phyloP scores from a whole-genome alignment of 805 yeast genomes.

The Nakazawaea siamensis region DNA sequence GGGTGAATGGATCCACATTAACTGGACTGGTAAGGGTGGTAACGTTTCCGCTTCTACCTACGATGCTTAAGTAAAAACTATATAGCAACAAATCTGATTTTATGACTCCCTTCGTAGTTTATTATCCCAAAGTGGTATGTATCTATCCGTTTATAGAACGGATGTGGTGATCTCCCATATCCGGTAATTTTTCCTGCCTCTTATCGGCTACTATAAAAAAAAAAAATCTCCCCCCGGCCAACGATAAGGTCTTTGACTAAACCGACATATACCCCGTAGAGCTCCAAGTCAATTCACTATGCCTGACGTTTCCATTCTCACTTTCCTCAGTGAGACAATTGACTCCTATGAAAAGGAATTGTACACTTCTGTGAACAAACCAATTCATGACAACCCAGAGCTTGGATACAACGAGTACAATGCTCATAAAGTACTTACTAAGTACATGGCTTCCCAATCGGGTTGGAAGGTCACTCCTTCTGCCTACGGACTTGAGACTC shows the following conservation, averaged over 20 bases:
- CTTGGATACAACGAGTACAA: conserved; percentile 15
- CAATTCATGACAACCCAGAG: conserved; percentile 16
- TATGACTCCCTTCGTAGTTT: too few relatives aligned
- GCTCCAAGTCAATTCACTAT: too few relatives aligned
- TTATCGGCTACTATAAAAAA: too few relatives aligned
- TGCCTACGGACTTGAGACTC: conserved; percentile 19
- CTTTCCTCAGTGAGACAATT: conserved; percentile 11
- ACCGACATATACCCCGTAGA: too few relatives aligned
- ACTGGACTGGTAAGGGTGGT: conserved; percentile 99
- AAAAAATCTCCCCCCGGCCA: neutral
- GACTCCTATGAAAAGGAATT: conserved; percentile 7
- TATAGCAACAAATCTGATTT: too few relatives aligned
- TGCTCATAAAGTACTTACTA: conserved; percentile 18
- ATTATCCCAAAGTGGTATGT: too few relatives aligned
- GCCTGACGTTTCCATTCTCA: too few relatives aligned
- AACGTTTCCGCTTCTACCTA: conserved; percentile 92
- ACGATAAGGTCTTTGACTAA: conserved; percentile 1
- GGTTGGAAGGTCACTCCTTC: conserved; percentile 19
- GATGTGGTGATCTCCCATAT: too few relatives aligned
- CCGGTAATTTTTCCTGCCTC: too few relatives aligned
- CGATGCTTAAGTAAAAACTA: conserved; percentile 77
- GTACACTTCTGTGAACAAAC: conserved; percentile 12
- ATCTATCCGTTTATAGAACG: too few relatives aligned
- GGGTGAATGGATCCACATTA: conserved; percentile 82
- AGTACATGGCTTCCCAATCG: conserved; percentile 14